Conservation (phyloP, 352 stramenopile species). For the Globisporangium iwayamae region DNA sequence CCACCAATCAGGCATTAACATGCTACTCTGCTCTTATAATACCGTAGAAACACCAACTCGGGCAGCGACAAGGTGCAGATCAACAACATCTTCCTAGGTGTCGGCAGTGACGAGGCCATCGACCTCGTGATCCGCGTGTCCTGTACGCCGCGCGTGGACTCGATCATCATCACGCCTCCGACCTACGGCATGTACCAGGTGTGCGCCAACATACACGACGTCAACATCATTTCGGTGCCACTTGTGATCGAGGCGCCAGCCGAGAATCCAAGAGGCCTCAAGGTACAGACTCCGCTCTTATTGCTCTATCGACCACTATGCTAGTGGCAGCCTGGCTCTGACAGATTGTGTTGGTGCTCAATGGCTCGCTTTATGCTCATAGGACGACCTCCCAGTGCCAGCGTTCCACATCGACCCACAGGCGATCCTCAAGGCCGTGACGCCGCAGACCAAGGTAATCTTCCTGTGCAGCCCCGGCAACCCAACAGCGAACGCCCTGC, state of each 20-base stretch:
- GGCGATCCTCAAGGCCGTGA: constrained; percentile 88
- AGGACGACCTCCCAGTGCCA: constrained; percentile 45
- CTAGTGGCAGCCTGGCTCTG: background rate
- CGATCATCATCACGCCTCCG: constrained; percentile 95
- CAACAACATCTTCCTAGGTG: constrained; percentile 97
- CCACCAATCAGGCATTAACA: background rate
- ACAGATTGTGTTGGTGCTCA: background rate
- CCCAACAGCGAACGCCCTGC: constrained; percentile 94
- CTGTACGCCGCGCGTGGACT: constrained; percentile 90
- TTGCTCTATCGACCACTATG: background rate
- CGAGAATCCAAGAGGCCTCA: constrained; percentile 66
- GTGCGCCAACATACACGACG: constrained; percentile 98
- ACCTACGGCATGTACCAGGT: constrained; percentile 99
- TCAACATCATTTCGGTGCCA: constrained; percentile 91
- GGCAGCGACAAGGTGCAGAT: constrained; percentile 49
- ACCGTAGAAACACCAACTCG: constrained; percentile 43
- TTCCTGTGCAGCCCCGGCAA: constrained; percentile 98
- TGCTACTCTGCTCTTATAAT: background rate
- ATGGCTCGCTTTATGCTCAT: background rate
- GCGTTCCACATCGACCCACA: constrained; percentile 81
- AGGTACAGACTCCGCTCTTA: constrained; percentile 17
- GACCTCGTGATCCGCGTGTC: constrained; percentile 98
- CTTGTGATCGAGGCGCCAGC: constrained; percentile 70
- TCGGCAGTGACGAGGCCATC: constrained; percentile 98
- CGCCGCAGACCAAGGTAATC: constrained; percentile 92